phyloP scores from a whole-genome alignment of 805 yeast species.

The Candida khao-thaluensis region DNA sequence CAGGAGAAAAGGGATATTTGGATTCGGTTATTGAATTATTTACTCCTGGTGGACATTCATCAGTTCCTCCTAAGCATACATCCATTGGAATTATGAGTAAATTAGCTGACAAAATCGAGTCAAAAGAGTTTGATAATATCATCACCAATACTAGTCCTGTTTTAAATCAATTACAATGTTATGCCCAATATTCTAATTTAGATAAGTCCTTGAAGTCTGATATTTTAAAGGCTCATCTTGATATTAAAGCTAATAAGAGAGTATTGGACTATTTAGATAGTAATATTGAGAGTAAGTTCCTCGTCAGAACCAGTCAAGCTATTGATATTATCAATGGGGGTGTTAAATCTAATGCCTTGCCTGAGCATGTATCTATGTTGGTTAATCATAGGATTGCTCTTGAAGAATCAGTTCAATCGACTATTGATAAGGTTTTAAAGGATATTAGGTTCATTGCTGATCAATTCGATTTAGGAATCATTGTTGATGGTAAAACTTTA shows the following conservation, averaged over 20 bases:
- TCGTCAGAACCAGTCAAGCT: slow-evolving; percentile 49
- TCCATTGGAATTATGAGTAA: slow-evolving; percentile 47
- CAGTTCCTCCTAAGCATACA: slow-evolving; percentile 50
- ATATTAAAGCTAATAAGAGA: slow-evolving; percentile 34
- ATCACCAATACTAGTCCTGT: slow-evolving; percentile 45
- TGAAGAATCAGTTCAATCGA: slow-evolving; percentile 38
- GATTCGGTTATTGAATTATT: slow-evolving; percentile 40
- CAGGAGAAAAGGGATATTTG: slow-evolving; percentile 50
- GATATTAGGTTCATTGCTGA: slow-evolving; percentile 34
- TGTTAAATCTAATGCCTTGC: slow-evolving; percentile 49
- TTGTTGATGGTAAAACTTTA: slow-evolving; percentile 18
- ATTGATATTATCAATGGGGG: slow-evolving; percentile 49
- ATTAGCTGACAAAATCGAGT: slow-evolving; percentile 40
- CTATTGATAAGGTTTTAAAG: slow-evolving; percentile 30
- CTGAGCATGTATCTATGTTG: slow-evolving; percentile 44
- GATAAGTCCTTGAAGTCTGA: slow-evolving; percentile 31
- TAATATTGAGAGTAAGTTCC: slow-evolving; percentile 29
- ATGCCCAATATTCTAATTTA: slow-evolving; percentile 44
- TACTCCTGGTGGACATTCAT: slow-evolving; percentile 53
- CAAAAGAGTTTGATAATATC: slow-evolving; percentile 33
- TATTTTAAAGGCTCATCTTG: slow-evolving; percentile 38
- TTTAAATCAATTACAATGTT: slow-evolving; percentile 43
- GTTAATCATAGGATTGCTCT: slow-evolving; percentile 49
- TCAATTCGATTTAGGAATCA: slow-evolving; percentile 37
- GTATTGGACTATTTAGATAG: slow-evolving; percentile 32